Evolutionary conservation across 768 basidiomycete species (phyloP), one percentile per base, ranked within the genome.

Genomic region (Suillus paluster): DNA sequence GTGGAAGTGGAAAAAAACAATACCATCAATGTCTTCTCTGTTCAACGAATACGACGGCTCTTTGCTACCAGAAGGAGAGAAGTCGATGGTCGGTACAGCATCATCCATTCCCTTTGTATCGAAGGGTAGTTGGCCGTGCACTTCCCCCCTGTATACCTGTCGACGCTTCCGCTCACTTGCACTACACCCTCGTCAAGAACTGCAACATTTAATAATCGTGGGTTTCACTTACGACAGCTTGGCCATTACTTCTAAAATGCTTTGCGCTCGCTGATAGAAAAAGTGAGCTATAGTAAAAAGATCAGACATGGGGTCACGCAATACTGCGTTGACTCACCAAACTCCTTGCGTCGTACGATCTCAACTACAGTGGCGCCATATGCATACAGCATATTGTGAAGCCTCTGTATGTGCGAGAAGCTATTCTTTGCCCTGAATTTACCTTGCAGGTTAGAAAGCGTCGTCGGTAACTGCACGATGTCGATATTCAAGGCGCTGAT

Each of bases 341-440:
- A 97, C 71, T 97, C 94, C 67, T 93, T 93, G 59, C 97, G 81
- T 61, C 97, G 82, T 2, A 96, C 92, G 34, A 98, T 87, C 75
- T 99, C 97, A 19, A 95, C 83, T 10, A 97, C 84, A 0, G 95
- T 94, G 1, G 93, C 92, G 0, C 92, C 91, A 73, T 99, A 99
- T 0, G 93, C 94, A 70, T 94, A 95, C 1, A 96, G 74, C 86
- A 98, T 92, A 59, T 84, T 88, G 71, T 97, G 95, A 46, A 98
- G 78, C 19, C 97, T 83, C 55, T 90, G 86, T 15, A 99, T 90
- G 74, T 99, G 95, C n/a, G 90, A 83, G 71, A 98, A 98, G 62
- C 90, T 91, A 34, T 87, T 92, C 79, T 92, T 82, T 60, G 80
- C 76, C n/a, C 90, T 82, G 66, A 96, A 86, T 69, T 86, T 88